Base-by-base conservation (phyloP, 495 filamentous ascomycete species). In the Pyrenula aspistea region DNA sequence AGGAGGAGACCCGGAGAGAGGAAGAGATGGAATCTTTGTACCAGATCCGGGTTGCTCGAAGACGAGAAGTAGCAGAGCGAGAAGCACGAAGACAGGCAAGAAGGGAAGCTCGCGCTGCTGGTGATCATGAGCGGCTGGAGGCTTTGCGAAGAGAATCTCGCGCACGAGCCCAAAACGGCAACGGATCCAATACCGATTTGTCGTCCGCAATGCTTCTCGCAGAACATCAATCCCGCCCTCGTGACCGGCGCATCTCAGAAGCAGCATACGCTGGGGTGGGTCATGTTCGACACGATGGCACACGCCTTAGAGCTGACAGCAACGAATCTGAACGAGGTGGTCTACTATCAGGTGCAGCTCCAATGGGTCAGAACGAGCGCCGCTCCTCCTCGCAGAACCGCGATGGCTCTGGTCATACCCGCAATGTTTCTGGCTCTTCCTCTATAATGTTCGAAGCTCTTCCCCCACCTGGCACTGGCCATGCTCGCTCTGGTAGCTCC, bases 11-110 rank as follows among this genome's bases (percentile, higher is more conserved):
- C 1, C 74, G 90, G 36, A 78, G 93, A n/a, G 91, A 97, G 56
- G 83, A 87, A 25, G 86, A 97, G 63, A 97, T 97, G 93, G 87
- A 91, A 51, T 78, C 87, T 8, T 67, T 97, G 22, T 98, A 95
- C 69, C 88, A 95, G 64, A 88, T 97, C 51, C 88, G 93, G 22
- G 67, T 86, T 2, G 82, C 88, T 19, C 81, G 93, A 50, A 83
- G 91, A 31, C 75, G 77, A 48, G 87, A 95, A 66, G 75, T 82
- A 25, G 81, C 81, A 3, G 90, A 90, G 53, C 83, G 91, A 3
- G 88, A 96, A 56, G 80, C 85, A 55, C 78, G 88, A 25, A 73
- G 85, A 42, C 77, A 78, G 54, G 69, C 80, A 59, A 70, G 86
- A 47, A 73, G 79, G 52, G 84, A 88, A 61, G 89, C 89, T 2